Base-by-base conservation (phyloP, 768 basidiomycete species). In the Tylopilus vinaceipallidus region DNA sequence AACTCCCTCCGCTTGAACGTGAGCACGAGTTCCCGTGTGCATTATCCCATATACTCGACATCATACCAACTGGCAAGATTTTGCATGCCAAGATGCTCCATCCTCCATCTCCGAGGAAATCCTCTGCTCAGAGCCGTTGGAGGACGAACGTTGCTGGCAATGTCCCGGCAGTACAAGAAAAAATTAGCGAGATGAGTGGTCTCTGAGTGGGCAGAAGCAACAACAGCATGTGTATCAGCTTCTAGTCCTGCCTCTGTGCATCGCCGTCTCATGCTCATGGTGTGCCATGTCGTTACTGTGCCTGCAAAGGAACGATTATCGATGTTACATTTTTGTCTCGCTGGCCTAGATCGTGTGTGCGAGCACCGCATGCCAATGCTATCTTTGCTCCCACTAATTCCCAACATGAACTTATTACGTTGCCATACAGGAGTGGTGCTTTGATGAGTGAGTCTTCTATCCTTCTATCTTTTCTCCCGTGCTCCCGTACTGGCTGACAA, bases 151-250 rank as follows among this genome's bases (percentile, higher is more conserved):
- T 37, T 44, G 42, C 23, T 34, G 51, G 40, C 52, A 12, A 48
- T 46, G 49, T 44, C 32, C 45, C 47, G 49, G 55, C 56, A 49
- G 53, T 54, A 54, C 54, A 27, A 54, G 43, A 30, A 45, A 51
- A 53, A 43, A 30, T 52, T 55, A 49, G 54, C 58, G 64, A 65
- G 46, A 63, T 59, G 55, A 52, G 60, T 56, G 61, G 56, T 27
- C 52, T 45, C 61, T 59, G 54, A 66, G 64, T 61, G 64, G 64
- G 33, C 49, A 59, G 62, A 65, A 64, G 59, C 61, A 50, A 4
- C 61, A 50, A 4, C 22, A 33, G 49, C 59, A 57, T 59, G 62
- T 45, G 54, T 17, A 57, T 55, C 56, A 47, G 42, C 61, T 58
- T 64, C 63, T 36, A 42, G 63, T 60, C 56, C 56, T 57, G 61